A percentile compares a stretch with the other conserved stretches of the same genome.
Evolutionary conservation across 2,329 filamentous ascomycete genomes (phyloP).

Genomic region (Ceratocystis smalleyi): DNA sequence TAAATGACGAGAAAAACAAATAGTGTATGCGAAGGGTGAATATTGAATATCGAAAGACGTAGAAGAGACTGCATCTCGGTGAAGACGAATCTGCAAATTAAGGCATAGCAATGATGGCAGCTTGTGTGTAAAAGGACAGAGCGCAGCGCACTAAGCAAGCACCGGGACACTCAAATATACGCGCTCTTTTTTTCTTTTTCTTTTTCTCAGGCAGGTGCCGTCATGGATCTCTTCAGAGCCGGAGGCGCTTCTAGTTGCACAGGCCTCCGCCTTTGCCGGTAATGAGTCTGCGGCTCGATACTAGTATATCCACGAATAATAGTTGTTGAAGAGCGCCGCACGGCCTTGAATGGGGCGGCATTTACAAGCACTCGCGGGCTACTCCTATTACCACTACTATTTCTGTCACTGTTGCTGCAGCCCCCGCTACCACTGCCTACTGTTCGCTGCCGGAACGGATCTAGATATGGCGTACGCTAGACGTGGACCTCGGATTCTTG

Average conservation of each 20-base stretch:
- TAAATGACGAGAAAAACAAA: background rate
- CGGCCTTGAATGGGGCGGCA: background rate
- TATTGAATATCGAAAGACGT: background rate
- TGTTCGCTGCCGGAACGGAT: constrained; percentile 10
- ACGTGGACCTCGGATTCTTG: constrained; percentile 22
- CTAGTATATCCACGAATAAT: background rate
- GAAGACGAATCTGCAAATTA: background rate
- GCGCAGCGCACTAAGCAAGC: background rate
- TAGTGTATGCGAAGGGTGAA: background rate
- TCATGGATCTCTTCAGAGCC: background rate
- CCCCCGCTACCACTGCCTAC: background rate
- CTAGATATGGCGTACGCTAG: constrained; percentile 9
- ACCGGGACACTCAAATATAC: background rate
- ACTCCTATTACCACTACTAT: no score
- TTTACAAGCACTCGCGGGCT: background rate
- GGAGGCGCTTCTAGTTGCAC: background rate
- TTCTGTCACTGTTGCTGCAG: no score
- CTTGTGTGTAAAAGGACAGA: background rate
- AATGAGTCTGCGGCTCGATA: background rate
- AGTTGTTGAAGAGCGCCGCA: background rate
- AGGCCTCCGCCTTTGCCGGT: background rate
- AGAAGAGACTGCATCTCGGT: background rate
- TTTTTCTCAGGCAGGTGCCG: background rate
- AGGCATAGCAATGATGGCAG: background rate
- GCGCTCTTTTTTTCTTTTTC: background rate